A percentile compares a stretch with the other conserved stretches of the same genome.
Conservation (phyloP, 257 asterid species). For the Lantana camara region DNA sequence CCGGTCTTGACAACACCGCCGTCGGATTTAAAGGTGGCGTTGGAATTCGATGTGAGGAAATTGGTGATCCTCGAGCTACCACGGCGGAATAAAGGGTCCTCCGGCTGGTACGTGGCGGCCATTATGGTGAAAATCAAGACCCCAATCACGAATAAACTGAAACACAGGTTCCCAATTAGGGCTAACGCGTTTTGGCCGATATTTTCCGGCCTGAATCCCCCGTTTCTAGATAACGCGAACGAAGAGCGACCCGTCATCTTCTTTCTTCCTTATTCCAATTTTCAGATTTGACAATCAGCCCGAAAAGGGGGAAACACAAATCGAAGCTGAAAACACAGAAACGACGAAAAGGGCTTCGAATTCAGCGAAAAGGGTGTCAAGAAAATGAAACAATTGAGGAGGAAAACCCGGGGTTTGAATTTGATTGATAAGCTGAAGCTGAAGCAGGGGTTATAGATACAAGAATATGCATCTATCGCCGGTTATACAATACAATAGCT, state of each 20-base stretch:
- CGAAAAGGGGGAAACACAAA: neutral
- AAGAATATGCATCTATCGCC: neutral
- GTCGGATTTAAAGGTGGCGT: conserved; percentile 57
- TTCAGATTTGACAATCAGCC: neutral
- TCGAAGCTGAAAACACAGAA: neutral
- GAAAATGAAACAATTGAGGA: neutral
- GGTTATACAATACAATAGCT: neutral
- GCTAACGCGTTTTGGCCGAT: conserved; percentile 61
- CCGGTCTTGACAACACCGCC: conserved; percentile 54
- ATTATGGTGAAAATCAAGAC: conserved; percentile 65
- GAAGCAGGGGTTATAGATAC: conserved; percentile 17
- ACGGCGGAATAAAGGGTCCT: conserved; percentile 64
- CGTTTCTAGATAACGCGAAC: conserved; percentile 39
- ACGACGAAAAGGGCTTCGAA: neutral
- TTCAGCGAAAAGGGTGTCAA: conserved; percentile 1
- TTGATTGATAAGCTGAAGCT: neutral
- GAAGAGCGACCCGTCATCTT: conserved; percentile 46
- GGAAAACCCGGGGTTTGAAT: conserved; percentile 1
- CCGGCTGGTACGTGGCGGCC: conserved; percentile 59
- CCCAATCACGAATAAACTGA: conserved; percentile 57
- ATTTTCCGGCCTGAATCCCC: conserved; percentile 54
- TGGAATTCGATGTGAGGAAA: conserved; percentile 59
- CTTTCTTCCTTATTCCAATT: neutral
- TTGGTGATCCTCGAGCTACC: conserved; percentile 58
- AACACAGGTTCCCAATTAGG: conserved; percentile 62